Base-by-base conservation (phyloP, 768 basidiomycete species). In the Lentinula guzmanii region DNA sequence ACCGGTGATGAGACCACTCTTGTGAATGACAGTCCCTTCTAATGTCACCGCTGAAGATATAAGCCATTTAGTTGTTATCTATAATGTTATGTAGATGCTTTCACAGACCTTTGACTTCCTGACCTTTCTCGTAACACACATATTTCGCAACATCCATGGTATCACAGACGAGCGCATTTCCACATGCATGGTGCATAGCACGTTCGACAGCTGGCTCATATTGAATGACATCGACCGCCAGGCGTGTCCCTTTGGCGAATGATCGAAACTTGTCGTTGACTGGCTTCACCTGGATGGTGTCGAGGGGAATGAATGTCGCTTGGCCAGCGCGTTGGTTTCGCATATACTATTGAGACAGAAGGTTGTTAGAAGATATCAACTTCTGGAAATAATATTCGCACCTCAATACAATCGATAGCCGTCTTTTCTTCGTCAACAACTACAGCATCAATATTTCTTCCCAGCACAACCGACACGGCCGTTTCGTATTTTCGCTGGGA, bases 221-320 rank as follows among this genome's bases (percentile, higher is more conserved):
- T 63, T 90, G 82, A 58, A 95, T 90, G 21, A 93, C 86, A 66
- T 95, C 93, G 31, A 95, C 87, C 5, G 93, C 93, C 6, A 95
- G 78, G 48, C 93, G 78, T 3, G 91, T 90, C 0, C 91, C 92
- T 66, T 93, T 92, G 2, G 90, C 92, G 69, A 95, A 93, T 5
- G 90, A 88, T 24, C 97, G 87, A 75, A 91, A 94, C 71, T 94
- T 95, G 75, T 98, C 97, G 65, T 95, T 94, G 64, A 94, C 81
- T 1, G 94, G 87, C 71, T 96, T 98, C 37, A 90, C 89, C 69
- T 94, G 92, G 65, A 98, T 96, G 8, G 94, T 95, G 71, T 98
- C 96, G n/a, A 99, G 86, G 0, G 97, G 97, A 51, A 99, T 90
- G 77, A 98, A 98, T 0, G 97, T 99, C 11, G 96, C 96, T 74